phyloP scores from a whole-genome alignment of 2,329 filamentous ascomycete genomes.

The Coleophoma eucalyptorum region DNA sequence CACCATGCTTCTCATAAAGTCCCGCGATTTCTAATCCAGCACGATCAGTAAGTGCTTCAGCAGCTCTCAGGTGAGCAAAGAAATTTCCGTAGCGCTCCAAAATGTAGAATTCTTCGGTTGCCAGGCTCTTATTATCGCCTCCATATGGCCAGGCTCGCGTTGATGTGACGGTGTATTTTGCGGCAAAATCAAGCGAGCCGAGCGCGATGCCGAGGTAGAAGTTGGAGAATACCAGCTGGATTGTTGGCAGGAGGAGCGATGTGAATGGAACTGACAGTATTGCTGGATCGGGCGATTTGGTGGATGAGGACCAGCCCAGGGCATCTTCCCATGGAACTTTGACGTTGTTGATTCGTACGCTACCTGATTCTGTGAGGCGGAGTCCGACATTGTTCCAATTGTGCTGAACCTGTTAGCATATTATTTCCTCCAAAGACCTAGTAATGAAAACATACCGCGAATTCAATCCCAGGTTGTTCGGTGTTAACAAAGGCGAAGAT shows the following conservation, averaged over 20 bases:
- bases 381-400: slow-evolving; percentile 65
- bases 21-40: slow-evolving; percentile 44
- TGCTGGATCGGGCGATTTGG: slow-evolving; percentile 45
- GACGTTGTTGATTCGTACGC: slow-evolving; percentile 56
- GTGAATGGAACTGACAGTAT: slow-evolving; percentile 51
- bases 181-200: slow-evolving; percentile 51
- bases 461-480: slow-evolving; percentile 51
- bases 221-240: slow-evolving; percentile 64
- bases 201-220: slow-evolving; percentile 62
- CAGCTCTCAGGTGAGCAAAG: slow-evolving; percentile 56
- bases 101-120: slow-evolving; percentile 62
- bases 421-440: no score
- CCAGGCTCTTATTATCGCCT: slow-evolving; percentile 53
- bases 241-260: slow-evolving; percentile 55
- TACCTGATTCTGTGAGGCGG: slow-evolving; percentile 59
- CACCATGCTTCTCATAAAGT: slow-evolving; percentile 39
- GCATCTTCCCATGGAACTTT: slow-evolving; percentile 56
- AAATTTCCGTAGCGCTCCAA: slow-evolving; percentile 62
- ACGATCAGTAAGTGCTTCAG: slow-evolving; percentile 53
- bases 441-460: slow-evolving; percentile 27
- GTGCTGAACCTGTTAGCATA: slow-evolving; percentile 27
- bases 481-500: slow-evolving; percentile 61
- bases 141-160: slow-evolving; percentile 63
- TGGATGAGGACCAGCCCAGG: slow-evolving; percentile 51
- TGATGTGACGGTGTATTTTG: slow-evolving; percentile 49